These are phyloP conservation scores for Diaporthe sp. DNA, from an alignment of 2,329 filamentous ascomycete species.

Conservation along the genomic window DNA sequence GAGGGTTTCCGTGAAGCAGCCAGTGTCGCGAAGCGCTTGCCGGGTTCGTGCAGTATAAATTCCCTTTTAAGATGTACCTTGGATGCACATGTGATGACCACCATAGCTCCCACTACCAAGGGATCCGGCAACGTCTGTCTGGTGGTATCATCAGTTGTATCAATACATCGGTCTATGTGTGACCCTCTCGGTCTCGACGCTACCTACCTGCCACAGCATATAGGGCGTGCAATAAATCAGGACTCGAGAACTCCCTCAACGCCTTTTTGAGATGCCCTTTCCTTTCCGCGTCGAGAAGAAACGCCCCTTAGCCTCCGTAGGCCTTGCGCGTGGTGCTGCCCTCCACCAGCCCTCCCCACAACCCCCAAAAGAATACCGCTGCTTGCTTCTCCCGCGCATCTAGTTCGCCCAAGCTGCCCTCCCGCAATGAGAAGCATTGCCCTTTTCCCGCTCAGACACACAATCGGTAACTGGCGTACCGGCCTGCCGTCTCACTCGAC, in stretches of 20 bases:
- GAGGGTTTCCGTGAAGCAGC: neutral
- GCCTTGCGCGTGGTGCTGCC: constrained; percentile 6
- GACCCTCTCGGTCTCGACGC: constrained; percentile 19
- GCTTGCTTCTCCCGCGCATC: neutral
- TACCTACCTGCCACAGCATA: neutral
- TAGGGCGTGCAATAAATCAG: constrained; percentile 27
- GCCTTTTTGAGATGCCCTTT: constrained; percentile 38
- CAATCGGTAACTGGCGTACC: constrained; percentile 93
- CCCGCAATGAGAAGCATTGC: neutral
- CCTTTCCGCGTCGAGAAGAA: constrained; percentile 33
- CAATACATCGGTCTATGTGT: constrained; percentile 19
- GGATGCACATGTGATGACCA: neutral
- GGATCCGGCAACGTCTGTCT: neutral
- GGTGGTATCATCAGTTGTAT: constrained; percentile 11
- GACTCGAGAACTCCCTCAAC: constrained; percentile 36
- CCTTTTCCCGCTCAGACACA: constrained; percentile 63
- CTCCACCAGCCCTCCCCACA: neutral
- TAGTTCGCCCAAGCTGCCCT: neutral
- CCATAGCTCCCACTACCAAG: neutral
- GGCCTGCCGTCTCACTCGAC: constrained; percentile 92
- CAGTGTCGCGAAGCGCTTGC: neutral
- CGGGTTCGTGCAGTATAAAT: neutral
- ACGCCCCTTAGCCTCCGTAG: constrained; percentile 25
- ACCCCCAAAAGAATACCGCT: neutral
- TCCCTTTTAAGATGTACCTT: neutral